Conservation (phyloP, 1,284 basidiomycete species). For the Neonothopanus nambi region DNA sequence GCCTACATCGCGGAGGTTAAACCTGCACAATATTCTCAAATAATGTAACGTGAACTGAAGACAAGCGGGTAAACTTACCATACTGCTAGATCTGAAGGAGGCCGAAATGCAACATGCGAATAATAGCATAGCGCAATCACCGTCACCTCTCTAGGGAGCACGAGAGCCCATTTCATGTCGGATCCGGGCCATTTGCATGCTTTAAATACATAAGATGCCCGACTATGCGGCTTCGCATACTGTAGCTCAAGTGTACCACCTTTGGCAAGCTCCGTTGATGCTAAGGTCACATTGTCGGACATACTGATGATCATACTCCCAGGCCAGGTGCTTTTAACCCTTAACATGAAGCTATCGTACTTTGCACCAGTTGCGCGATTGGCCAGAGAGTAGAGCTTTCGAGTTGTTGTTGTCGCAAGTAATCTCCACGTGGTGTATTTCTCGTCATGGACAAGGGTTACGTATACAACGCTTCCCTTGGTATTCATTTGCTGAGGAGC, state of each 20-base stretch:
- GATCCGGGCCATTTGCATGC: constrained; percentile 1
- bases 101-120: background rate
- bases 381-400: constrained; percentile 22
- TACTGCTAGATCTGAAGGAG: constrained; percentile 11
- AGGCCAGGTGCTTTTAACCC: constrained; percentile 8
- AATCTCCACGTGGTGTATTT: constrained; percentile 18
- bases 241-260: constrained; percentile 20
- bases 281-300: constrained; percentile 14
- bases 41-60: background rate
- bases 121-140: background rate
- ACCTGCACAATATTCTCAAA: too few relatives aligned
- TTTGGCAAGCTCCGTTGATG: constrained; percentile 12
- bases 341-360: constrained; percentile 19
- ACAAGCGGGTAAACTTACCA: constrained; percentile 16
- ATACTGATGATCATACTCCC: constrained; percentile 10
- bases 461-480: background rate
- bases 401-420: constrained; percentile 14
- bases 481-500: background rate
- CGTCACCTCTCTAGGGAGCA: background rate
- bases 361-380: constrained; percentile 21
- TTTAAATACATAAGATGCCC: constrained; percentile 5
- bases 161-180: background rate
- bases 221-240: constrained; percentile 12
- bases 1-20: too few relatives aligned
- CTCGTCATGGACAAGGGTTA: constrained; percentile 16